Base-by-base conservation (phyloP, 345 rosid genomes). In the Populus ilicifolia region DNA sequence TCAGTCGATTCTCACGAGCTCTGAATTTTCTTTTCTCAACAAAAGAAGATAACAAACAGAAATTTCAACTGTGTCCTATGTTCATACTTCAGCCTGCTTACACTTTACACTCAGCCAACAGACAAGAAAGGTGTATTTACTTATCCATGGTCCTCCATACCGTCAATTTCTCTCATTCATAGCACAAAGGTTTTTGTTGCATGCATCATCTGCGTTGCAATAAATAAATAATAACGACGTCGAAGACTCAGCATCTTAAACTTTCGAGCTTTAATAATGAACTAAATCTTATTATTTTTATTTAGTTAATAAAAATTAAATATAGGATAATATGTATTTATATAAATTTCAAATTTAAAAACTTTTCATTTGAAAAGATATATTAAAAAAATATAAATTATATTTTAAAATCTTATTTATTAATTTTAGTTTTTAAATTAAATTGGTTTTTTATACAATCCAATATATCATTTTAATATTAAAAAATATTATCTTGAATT, bases 311-410 rank as follows among this genome's bases (percentile, higher is more conserved):
- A 33, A 33, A 33, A 33, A 33, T 33, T 0, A 33, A 33, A 0
- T 0, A 33, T 0, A 33, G 4, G 4, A 33, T 33, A 33, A 33
- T 33, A 33, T 4, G 0, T 33, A 0, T 4, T 3, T 33, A 4
- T 33, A 33, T 33, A 33, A 33, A 33, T 33, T 33, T 33, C 0
- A 33, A 33, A 0, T 33, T 0, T 4, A 4, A 33, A 33, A 33
- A 4, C 0, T 0, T 33, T 4, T 33, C 0, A 33, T 33, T 4
- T 33, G 0, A 33, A 0, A 0, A 33, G 0, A 0, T 33, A 3
- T 4, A 0, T 33, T 33, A 33, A 0, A 33, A 0, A 33, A 33
- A 4, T 33, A 33, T 33, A 33, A 33, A 33, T 33, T 0, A 33
- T 33, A 33, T 33, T 0, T 33, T 33, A 0, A 4, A 3, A 33